These are phyloP conservation scores for Linnemannia zychae DNA, from an alignment of 192 early-diverging fungal genomes.

Conservation along the genomic window DNA sequence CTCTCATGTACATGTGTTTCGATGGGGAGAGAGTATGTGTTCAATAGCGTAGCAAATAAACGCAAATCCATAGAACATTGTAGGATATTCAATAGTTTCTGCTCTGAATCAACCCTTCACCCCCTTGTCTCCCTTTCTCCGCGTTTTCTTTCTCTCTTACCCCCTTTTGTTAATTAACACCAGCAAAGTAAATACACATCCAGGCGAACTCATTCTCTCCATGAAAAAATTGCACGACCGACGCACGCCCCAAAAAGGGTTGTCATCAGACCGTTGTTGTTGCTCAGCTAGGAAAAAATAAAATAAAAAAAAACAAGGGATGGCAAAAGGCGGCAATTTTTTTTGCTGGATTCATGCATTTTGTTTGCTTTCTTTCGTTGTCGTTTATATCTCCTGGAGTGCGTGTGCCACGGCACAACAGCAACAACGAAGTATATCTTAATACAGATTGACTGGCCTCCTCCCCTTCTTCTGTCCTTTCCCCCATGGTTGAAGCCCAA, in stretches of 20 bases:
- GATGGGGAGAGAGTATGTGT: neutral
- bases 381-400: neutral
- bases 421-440: neutral
- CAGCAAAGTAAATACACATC: neutral
- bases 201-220: neutral
- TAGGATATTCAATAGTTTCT: neutral
- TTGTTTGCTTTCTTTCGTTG: neutral
- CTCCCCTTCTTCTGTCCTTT: neutral
- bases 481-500: neutral
- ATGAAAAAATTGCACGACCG: neutral
- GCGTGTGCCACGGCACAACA: neutral
- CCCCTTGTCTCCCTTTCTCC: neutral
- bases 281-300: no score
- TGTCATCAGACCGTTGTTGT: neutral
- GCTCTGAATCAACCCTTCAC: neutral
- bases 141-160: neutral
- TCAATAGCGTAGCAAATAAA: constrained; percentile 1
- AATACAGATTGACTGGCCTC: neutral
- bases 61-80: no score
- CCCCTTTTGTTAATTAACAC: neutral
- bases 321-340: neutral
- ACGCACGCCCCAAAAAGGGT: neutral
- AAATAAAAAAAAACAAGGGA: neutral
- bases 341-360: neutral
- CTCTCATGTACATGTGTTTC: neutral